Evolutionary conservation across 129 eudicot genomes (phyloP).

Genomic region (Artemisia tridentata): DNA sequence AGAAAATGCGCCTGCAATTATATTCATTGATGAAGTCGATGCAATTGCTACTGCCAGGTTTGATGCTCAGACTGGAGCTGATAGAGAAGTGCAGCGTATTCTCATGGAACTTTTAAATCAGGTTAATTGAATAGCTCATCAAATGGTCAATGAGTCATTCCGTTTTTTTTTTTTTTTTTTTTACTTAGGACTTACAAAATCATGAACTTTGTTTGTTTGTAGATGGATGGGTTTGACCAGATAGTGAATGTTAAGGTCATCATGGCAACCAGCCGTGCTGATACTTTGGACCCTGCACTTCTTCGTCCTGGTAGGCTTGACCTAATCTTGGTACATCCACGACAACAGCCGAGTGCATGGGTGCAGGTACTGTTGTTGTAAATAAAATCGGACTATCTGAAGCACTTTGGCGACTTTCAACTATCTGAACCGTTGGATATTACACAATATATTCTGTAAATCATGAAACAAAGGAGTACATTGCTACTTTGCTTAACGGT

Average conservation of each 20-base stretch:
- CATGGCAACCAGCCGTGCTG: slow-evolving; percentile 61
- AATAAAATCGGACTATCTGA: no score
- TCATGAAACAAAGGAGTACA: no score
- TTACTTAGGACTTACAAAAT: background rate
- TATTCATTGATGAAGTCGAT: slow-evolving; percentile 86
- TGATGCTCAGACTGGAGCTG: slow-evolving; percentile 94
- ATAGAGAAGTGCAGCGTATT: slow-evolving; percentile 89
- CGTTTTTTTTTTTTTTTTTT: no score
- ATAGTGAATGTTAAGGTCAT: slow-evolving; percentile 76
- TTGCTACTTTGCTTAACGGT: no score
- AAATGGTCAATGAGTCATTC: background rate
- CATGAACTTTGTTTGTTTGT: no score
- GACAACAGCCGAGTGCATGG: no score
- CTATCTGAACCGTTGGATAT: no score
- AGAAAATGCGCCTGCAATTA: slow-evolving; percentile 90
- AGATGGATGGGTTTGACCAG: slow-evolving; percentile 92
- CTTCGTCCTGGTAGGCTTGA: slow-evolving; percentile 76
- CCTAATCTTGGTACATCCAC: no score
- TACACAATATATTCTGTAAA: no score
- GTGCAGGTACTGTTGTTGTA: no score
- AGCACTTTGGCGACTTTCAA: no score
- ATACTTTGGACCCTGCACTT: slow-evolving; percentile 55
- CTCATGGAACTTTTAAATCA: slow-evolving; percentile 88
- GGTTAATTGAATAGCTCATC: slow-evolving; percentile 29
- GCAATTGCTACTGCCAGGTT: slow-evolving; percentile 86